Base-by-base conservation (phyloP, 2,329 filamentous ascomycete species). In the Pestalotiopsis sp. region DNA sequence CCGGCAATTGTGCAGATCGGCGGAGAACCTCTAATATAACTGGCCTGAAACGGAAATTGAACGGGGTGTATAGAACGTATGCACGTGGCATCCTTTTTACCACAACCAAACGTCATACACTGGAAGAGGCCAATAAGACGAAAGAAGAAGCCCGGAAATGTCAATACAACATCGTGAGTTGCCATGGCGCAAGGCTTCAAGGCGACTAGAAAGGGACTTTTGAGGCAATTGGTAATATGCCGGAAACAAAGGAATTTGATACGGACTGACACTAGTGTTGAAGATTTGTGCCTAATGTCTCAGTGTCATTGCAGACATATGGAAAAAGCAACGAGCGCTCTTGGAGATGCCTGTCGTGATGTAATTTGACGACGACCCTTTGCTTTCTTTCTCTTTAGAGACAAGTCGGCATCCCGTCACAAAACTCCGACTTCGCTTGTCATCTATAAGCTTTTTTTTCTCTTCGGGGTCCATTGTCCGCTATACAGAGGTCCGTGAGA, bases 1-100 rank as follows among this genome's bases (percentile, higher is more conserved):
- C 27, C 57, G 57, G 57, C 57, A 59, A 36, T 59, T 59, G 25
- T 36, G 57, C 57, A 59, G 57, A 59, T 59, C 57, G 27, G 57
- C 57, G 23, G 57, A 36, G 57, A 36, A 36, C 7, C 12, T 59
- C 14, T 36, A 31, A 23, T 59, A 59, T 36, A 23, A 59, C 11
- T 59, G 27, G 27, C 57, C 57, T 59, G 57, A 59, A 59, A 59
- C 57, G 57, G 57, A 59, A 59, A 23, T 36, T 23, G 23, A 14
- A 59, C 25, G 27, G 57, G 57, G 17, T 59, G 57, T 59, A 59
- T 59, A 59, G 23, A 27, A 13, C 23, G 23, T 36, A 59, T 59
- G 57, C 57, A 59, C 57, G 23, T 59, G 23, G 20, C 23, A 59
- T 59, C 12, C 57, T 59, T 27, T 27, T 23, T 23, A 36, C 57